A percentile compares a stretch with the other conserved stretches of the same genome.
These are phyloP conservation scores for Curvularia spicifera DNA, from an alignment of 2,329 filamentous ascomycete genomes.

Conservation along the genomic window DNA sequence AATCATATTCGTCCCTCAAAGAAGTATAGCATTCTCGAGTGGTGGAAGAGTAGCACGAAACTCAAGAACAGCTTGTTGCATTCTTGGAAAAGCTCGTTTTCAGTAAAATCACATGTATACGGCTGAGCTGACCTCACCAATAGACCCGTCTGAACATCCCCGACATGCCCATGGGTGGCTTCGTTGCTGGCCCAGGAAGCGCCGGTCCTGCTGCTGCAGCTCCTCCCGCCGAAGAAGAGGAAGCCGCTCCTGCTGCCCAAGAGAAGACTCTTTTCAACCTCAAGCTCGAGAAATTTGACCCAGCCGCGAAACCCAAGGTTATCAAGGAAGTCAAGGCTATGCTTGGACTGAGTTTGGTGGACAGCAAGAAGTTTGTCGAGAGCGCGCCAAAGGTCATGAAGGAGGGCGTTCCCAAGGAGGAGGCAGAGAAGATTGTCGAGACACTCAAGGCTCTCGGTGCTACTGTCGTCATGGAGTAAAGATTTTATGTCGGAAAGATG, in stretches of 20 bases:
- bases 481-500: not conserved
- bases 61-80: not conserved
- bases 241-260: constrained; percentile 84
- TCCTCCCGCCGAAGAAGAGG: constrained; percentile 74
- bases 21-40: not conserved
- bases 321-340: constrained; percentile 99
- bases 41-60: too few relatives aligned
- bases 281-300: constrained; percentile 90
- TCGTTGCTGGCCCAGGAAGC: constrained; percentile 68
- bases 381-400: constrained; percentile 98
- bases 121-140: constrained; percentile 8
- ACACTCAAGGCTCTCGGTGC: constrained; percentile 92
- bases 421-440: constrained; percentile 97
- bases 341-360: constrained; percentile 92
- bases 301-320: constrained; percentile 91
- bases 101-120: not conserved
- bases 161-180: constrained; percentile 93
- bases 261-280: constrained; percentile 98
- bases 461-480: constrained; percentile 88
- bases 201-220: constrained; percentile 65
- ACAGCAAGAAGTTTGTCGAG: constrained; percentile 99
- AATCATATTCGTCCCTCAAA: not conserved
- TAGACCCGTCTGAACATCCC: constrained; percentile 96
- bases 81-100: not conserved
- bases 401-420: constrained; percentile 98